Evolutionary conservation across 2,329 filamentous ascomycete genomes (phyloP).

Genomic region (Dichotomopilus funicola): DNA sequence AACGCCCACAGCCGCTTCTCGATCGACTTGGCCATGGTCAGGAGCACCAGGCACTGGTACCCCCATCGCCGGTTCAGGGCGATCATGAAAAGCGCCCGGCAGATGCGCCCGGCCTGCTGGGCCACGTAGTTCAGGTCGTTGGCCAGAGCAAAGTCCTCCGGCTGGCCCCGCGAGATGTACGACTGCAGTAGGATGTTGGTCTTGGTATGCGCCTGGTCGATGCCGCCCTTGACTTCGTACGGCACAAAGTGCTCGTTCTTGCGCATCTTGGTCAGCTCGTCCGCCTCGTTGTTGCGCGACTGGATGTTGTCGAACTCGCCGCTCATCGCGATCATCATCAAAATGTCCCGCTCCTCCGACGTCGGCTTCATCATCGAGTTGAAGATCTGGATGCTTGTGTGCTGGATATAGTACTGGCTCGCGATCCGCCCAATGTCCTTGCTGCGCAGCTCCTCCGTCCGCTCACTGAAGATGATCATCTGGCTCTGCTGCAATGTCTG

Average conservation of each 20-base stretch:
- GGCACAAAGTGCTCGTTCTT: conserved; percentile 63
- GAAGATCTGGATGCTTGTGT: conserved; percentile 92
- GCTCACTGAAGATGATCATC: conserved; percentile 98
- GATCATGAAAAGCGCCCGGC: conserved; percentile 93
- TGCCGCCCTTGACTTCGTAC: conserved; percentile 70
- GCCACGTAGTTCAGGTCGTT: conserved; percentile 94
- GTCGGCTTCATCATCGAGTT: conserved; percentile 87
- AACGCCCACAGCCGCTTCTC: conserved; percentile 95
- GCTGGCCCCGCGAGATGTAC: conserved; percentile 79
- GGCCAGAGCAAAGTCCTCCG: conserved; percentile 88
- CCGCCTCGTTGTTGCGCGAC: conserved; percentile 80
- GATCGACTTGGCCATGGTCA: conserved; percentile 93
- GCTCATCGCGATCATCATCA: conserved; percentile 96
- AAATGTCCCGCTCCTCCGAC: conserved; percentile 81
- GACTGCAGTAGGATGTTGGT: conserved; percentile 93
- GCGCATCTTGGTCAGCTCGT: conserved; percentile 72
- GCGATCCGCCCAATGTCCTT: conserved; percentile 96
- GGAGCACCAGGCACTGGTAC: conserved; percentile 82
- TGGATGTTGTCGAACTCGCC: conserved; percentile 98
- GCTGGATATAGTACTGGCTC: conserved; percentile 92
- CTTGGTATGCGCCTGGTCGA: conserved; percentile 73
- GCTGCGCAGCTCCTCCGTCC: conserved; percentile 82
- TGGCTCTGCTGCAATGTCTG: conserved; percentile 83
- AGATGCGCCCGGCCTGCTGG: conserved; percentile 92
- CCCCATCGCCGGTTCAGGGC: conserved; percentile 93